Evolutionary conservation across 345 rosid genomes (phyloP), one percentile per base, ranked within the genome.

Genomic region (Dipteronia sinensis): DNA sequence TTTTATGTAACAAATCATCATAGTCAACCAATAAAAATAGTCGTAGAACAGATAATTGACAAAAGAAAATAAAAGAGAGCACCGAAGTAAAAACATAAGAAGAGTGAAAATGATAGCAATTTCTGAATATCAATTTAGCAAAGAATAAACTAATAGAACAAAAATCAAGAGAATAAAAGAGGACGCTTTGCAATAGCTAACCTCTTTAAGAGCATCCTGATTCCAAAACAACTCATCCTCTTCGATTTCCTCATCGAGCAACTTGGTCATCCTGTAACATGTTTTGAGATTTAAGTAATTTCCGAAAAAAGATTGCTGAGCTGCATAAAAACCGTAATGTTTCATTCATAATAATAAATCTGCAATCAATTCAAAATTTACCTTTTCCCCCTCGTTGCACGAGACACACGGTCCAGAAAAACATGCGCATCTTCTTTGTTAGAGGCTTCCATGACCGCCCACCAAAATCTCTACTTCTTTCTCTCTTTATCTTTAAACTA

Each of bases 121-220:
- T 42, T 42, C 49, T 46, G 49, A 46, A 10, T 9, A 9, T 11
- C 12, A 46, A 46, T 46, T 46, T 46, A 11, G 13, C 49, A 46
- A 3, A 46, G 46, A 42, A 46, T 10, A 46, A 9, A 46, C 10
- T 46, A 10, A 46, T 10, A 46, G 49, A 46, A 46, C 49, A 46
- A 46, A 46, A 46, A 46, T 10, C 49, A 46, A 46, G 15, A 46
- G 49, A 46, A 46, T 46, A 46, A 46, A 46, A 1, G 49, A 46
- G 49, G 49, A 46, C 49, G 49, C 3, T 46, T 46, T 46, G 49
- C 13, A 46, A 46, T 10, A 76, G 8, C 0, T 27, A 94, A 94
- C 97, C 88, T 93, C 99, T 87, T 89, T 92, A 31, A 95, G 98
- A 77, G 97, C 97, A 29, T 93, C 98, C 83, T 95, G 99, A 78